Percentiles rank a stretch among this genome's conserved stretches.
Conservation (phyloP, 2,329 filamentous ascomycete genomes). For the Pseudogymnoascus verrucosus region DNA sequence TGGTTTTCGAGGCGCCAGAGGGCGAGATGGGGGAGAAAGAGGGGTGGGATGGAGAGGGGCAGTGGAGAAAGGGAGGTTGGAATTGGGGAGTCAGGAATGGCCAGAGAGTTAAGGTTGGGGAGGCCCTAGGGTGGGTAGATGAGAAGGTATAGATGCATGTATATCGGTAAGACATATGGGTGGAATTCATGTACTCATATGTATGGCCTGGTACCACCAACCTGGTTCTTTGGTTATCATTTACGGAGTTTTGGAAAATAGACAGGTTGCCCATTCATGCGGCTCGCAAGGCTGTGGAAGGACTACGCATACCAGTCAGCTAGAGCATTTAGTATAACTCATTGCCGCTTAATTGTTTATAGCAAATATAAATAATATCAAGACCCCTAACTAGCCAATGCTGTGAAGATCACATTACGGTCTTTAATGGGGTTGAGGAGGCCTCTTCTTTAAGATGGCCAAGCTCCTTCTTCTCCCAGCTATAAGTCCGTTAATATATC, state of each 20-base stretch:
- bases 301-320: neutral
- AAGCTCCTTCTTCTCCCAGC: neutral
- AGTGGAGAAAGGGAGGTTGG: conserved; percentile 60
- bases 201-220: neutral
- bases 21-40: conserved; percentile 44
- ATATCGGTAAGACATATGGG: neutral
- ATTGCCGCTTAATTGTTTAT: neutral
- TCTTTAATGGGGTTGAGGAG: neutral
- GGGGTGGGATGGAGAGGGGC: conserved; percentile 46
- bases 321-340: neutral
- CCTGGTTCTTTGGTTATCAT: neutral
- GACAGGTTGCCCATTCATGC: neutral
- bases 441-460: neutral
- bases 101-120: conserved; percentile 79
- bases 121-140: conserved; percentile 71
- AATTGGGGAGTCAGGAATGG: conserved; percentile 82
- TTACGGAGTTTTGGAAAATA: neutral
- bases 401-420: neutral
- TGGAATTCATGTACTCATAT: neutral
- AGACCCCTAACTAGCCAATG: neutral
- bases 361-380: neutral
- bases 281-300: neutral
- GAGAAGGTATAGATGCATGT: conserved; percentile 27
- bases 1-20: conserved; percentile 91
- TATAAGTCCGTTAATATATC: neutral